Percentiles rank a stretch among this genome's conserved stretches.
Conservation (phyloP, 768 basidiomycete species). For the Paxillus rubicundulus region DNA sequence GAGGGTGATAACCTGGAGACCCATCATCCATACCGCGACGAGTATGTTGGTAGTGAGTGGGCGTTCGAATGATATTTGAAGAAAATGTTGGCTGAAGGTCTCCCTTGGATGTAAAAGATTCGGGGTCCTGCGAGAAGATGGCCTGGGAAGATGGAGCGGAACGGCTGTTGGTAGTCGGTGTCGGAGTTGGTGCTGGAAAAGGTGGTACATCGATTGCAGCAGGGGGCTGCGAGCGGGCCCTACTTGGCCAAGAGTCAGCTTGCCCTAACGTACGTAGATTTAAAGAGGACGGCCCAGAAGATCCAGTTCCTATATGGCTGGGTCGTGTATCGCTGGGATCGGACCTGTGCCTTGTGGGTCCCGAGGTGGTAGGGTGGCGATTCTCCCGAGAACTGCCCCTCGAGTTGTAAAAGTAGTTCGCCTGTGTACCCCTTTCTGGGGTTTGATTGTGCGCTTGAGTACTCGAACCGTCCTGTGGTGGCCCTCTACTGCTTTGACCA, state of each 20-base stretch:
- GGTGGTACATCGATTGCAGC: conserved; percentile 20
- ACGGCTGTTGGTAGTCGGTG: conserved; percentile 9
- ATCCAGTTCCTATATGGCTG: conserved; percentile 4
- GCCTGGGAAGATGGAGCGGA: conserved; percentile 13
- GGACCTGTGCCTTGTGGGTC: conserved; percentile 25
- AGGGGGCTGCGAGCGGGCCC: conserved; percentile 22
- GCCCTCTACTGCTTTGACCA: conserved; percentile 14
- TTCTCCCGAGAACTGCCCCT: conserved; percentile 14
- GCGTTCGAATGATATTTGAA: conserved; percentile 65
- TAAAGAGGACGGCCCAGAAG: conserved; percentile 15
- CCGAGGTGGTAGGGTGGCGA: not conserved
- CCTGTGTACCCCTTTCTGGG: conserved; percentile 20
- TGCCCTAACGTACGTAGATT: conserved; percentile 15
- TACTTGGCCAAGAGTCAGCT: conserved; percentile 17
- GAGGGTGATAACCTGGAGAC: conserved; percentile 16
- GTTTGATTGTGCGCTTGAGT: conserved; percentile 19
- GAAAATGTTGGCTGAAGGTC: conserved; percentile 70
- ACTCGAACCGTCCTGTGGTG: conserved; percentile 12
- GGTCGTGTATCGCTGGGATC: conserved; percentile 19
- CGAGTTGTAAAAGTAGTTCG: conserved; percentile 16
- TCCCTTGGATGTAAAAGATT: conserved; percentile 48
- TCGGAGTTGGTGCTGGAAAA: conserved; percentile 29
- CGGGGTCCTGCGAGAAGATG: conserved; percentile 28
- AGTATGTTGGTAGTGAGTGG: conserved; percentile 49
- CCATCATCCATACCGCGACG: conserved; percentile 29